Evolutionary conservation across 345 rosid species (phyloP), one percentile per base, ranked within the genome.

Genomic region (Salix suchowensis): DNA sequence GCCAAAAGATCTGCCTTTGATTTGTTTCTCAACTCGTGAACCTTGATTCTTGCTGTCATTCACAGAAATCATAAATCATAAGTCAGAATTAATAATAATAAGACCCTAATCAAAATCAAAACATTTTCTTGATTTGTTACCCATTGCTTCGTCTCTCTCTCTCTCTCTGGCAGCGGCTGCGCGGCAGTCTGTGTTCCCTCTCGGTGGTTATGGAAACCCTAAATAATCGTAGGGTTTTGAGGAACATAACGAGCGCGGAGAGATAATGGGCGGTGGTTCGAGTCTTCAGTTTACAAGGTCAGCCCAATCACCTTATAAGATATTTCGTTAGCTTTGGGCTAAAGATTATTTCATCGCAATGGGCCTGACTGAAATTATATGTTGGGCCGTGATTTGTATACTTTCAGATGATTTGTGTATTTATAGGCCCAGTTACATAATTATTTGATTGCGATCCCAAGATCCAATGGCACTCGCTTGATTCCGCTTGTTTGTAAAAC

Each of bases 41-140:
- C 92, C 87, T 91, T 91, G 77, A 91, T 89, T 80, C 92, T 84
- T 36, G 92, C 95, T 89, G 81, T 58, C 28, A 58, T n/a, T n/a
- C 14, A 58, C 28, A 23, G 34, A 60, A 77, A 52, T 9, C 39
- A 8, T 4, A 40, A 40, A 66, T 42, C 19, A 48, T 8, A 36
- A 54, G 30, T 8, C 26, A 6, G 5, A 67, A 34, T 13, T 16
- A 24, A 18, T 12, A 32, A 1, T 13, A 6, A 11, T 0, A 62
- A 24, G 52, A 21, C 19, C 7, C 6, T 24, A 5, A 70, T 13
- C 5, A 15, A 15, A 7, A 28, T 2, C 34, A 21, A 18, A 7
- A 0, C 2, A 8, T 14, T 39, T 9, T 2, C n/a, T 13, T n/a
- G 6, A 18, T 44, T 9, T 2, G 19, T 78, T 72, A 78, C 76